Evolutionary conservation across 192 early-diverging fungal species (phyloP), one percentile per base, ranked within the genome.

Genomic region (Pilobolus umbonatus): DNA sequence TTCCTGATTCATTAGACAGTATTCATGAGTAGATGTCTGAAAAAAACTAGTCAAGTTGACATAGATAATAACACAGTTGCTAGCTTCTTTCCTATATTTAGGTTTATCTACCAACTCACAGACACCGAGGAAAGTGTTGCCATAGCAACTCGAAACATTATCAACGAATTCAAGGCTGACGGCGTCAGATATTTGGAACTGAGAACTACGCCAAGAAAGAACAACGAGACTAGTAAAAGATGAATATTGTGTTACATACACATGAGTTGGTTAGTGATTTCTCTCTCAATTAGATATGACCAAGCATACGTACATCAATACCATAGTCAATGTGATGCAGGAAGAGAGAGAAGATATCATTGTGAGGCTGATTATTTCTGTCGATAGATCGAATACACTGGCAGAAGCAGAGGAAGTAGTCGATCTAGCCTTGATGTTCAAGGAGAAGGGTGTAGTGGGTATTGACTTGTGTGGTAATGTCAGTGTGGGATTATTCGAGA

Each of bases 381-480:
- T 85, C 38, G 81, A 85, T 68, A 57, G 85, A 22, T 48, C 71
- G 14, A 62, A 77, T 26, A 72, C 67, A 0, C 31, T 72, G 19
- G 79, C 80, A 26, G 63, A 70, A 32, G 77, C 77, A 17, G 57
- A 78, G 56, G 69, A 80, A 24, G 69, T 67, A 10, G 71, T 85
- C 7, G 65, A 77, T 39, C 64, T 85, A 28, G 85, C 83, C 11
- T 31, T 79, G 15, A 36, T 51, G 17, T 73, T 68, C 36, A 44
- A 62, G 19, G 44, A 62, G 4, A 28, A 40, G 3, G 74, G 70
- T 21, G 52, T 84, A 1, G 80, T 86, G 0, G 85, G 79, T 5
- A 65, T 86, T 11, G 85, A 86, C 62, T 69, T 86, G 2, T 85
- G 83, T 59, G 83, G 83, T 9, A 71, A 85, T 62, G 69, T 64